Conservation (phyloP, 257 asterid species). For the Nicotiana benthamiana region DNA sequence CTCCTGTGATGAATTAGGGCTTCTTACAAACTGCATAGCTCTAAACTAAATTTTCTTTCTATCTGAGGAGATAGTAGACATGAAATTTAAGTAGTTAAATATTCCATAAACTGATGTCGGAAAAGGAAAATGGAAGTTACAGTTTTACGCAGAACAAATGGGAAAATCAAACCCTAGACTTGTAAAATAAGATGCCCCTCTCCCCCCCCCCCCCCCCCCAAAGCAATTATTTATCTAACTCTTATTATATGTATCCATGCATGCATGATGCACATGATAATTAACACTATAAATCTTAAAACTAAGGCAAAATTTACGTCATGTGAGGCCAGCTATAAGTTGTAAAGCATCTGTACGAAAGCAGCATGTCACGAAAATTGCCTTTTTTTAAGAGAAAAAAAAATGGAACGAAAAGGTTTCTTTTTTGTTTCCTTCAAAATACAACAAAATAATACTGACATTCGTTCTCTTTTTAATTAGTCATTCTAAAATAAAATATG, state of each 20-base stretch:
- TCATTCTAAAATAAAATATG: background rate
- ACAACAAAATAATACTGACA: background rate
- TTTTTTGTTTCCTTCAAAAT: background rate
- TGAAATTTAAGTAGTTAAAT: background rate
- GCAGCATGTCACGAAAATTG: conserved; percentile 31
- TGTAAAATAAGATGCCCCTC: conserved; percentile 38
- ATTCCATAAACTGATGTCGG: background rate
- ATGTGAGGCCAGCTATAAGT: conserved; percentile 59
- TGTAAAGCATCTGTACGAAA: conserved; percentile 29
- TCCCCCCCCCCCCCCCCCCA: conserved; percentile 23
- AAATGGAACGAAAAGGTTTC: background rate
- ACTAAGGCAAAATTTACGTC: conserved; percentile 6
- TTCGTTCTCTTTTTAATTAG: background rate
- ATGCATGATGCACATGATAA: conserved; percentile 7
- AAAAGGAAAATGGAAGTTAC: background rate
- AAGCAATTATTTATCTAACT: conserved; percentile 18
- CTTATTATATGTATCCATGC: conserved; percentile 6
- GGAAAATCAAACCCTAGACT: conserved; percentile 52
- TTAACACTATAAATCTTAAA: background rate
- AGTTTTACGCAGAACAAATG: conserved; percentile 22
- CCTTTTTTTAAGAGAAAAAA: background rate
- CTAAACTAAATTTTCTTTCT: background rate
- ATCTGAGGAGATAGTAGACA: background rate
- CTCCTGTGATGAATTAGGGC: background rate
- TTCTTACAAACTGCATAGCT: background rate